Percentiles rank a stretch among this genome's conserved stretches.
Evolutionary conservation across 352 stramenopile species (phyloP).

Genomic region (Pythium brachiatum): DNA sequence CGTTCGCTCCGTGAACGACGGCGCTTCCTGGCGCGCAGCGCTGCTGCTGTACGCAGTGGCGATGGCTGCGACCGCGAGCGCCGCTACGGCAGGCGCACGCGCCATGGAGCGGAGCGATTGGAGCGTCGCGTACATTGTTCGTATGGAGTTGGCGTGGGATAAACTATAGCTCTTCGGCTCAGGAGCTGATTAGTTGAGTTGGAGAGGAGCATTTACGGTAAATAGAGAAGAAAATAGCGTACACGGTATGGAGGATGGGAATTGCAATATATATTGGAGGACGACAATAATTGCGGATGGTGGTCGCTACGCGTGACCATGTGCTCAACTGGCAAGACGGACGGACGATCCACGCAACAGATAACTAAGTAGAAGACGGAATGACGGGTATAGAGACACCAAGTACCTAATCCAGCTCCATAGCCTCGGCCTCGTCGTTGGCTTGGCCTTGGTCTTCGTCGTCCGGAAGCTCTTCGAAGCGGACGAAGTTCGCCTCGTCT

Average conservation of each 20-base stretch:
- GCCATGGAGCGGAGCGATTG: conserved; percentile 18
- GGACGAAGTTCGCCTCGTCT: conserved; percentile 42
- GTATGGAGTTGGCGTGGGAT: not conserved
- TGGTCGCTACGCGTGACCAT: no score
- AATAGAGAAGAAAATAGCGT: not conserved
- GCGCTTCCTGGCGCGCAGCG: conserved; percentile 29
- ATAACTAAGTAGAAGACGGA: not conserved
- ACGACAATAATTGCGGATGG: conserved; percentile 3
- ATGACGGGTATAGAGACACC: not conserved
- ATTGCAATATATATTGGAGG: conserved; percentile 2
- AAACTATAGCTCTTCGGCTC: conserved; percentile 20
- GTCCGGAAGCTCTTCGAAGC: conserved; percentile 68
- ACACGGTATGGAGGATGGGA: not conserved
- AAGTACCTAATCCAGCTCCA: conserved; percentile 73
- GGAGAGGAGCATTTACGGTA: not conserved
- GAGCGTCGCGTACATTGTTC: not conserved
- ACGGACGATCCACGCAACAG: not conserved
- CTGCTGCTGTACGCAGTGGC: not conserved
- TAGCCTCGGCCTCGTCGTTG: conserved; percentile 37
- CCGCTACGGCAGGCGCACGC: conserved; percentile 4
- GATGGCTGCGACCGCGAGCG: conserved; percentile 22
- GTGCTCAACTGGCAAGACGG: no score
- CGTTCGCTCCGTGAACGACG: conserved; percentile 74
- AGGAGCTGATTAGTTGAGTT: not conserved
- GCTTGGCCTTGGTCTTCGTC: conserved; percentile 34